A percentile compares a stretch with the other conserved stretches of the same genome.
phyloP scores from a whole-genome alignment of 2,329 filamentous ascomycete genomes.

The Sclerotinia sclerotiorum region DNA sequence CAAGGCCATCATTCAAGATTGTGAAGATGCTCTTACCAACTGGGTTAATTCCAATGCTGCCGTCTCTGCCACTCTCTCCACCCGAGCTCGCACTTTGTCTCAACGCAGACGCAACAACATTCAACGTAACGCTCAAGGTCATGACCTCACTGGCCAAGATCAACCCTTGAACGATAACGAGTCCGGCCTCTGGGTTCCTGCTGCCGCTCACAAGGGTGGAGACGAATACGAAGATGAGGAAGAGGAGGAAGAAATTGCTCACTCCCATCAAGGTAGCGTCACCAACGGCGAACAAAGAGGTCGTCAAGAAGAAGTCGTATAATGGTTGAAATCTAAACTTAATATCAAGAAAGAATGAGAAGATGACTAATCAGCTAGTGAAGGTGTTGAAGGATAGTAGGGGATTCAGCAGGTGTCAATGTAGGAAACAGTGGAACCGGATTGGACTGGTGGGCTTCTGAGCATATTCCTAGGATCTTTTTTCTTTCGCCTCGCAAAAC shows the following conservation, averaged over 20 bases:
- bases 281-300: constrained; percentile 59
- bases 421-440: constrained; percentile 23
- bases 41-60: constrained; percentile 92
- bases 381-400: constrained; percentile 3
- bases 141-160: constrained; percentile 83
- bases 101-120: constrained; percentile 77
- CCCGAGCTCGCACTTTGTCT: constrained; percentile 81
- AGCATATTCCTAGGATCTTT: constrained; percentile 35
- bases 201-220: constrained; percentile 60
- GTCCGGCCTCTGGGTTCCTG: constrained; percentile 77
- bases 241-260: constrained; percentile 58
- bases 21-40: constrained; percentile 94
- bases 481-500: constrained; percentile 24
- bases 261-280: constrained; percentile 52
- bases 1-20: constrained; percentile 99
- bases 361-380: constrained; percentile 17
- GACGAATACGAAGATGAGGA: constrained; percentile 64
- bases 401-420: constrained; percentile 22
- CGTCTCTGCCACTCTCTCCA: constrained; percentile 83
- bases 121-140: constrained; percentile 65
- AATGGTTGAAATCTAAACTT: constrained; percentile 4
- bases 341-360: constrained; percentile 7
- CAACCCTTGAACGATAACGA: constrained; percentile 74
- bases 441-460: constrained; percentile 24
- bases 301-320: constrained; percentile 49